phyloP scores from a whole-genome alignment of 2,329 filamentous ascomycete genomes.

The Calonectria pauciramosa region DNA sequence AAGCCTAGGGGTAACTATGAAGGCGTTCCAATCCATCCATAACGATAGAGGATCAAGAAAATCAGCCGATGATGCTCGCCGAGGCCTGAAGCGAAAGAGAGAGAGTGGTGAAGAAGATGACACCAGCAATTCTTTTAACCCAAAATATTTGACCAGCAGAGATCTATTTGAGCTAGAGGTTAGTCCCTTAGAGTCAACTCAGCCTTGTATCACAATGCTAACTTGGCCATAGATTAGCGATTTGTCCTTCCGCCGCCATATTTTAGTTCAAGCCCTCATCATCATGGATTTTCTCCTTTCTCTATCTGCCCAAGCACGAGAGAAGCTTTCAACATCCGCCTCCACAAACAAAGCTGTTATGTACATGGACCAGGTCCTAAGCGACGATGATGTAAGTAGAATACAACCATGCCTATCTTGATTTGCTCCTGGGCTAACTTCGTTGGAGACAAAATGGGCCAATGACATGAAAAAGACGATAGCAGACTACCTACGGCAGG shows the following conservation, averaged over 20 bases:
- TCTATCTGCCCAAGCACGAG: constrained; percentile 84
- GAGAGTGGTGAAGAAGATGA: constrained; percentile 68
- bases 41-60: constrained; percentile 66
- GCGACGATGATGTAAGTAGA: constrained; percentile 82
- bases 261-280: constrained; percentile 95
- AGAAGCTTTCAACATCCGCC: constrained; percentile 77
- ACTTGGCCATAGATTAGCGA: constrained; percentile 78
- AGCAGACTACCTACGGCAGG: constrained; percentile 84
- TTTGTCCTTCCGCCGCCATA: constrained; percentile 91
- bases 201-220: neutral
- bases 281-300: constrained; percentile 96
- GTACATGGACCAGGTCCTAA: constrained; percentile 79
- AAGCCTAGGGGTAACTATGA: constrained; percentile 77
- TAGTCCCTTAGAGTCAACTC: constrained; percentile 33
- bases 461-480: constrained; percentile 82
- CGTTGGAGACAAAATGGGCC: constrained; percentile 82
- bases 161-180: constrained; percentile 97
- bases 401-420: neutral
- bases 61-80: constrained; percentile 72
- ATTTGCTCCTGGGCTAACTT: constrained; percentile 22
- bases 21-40: constrained; percentile 66
- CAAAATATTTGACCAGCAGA: constrained; percentile 97
- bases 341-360: constrained; percentile 87
- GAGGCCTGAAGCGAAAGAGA: constrained; percentile 79
- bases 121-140: constrained; percentile 76